A percentile compares a stretch with the other conserved stretches of the same genome.
Conservation (phyloP, 257 asterid species). For the Solanum pimpinellifolium region DNA sequence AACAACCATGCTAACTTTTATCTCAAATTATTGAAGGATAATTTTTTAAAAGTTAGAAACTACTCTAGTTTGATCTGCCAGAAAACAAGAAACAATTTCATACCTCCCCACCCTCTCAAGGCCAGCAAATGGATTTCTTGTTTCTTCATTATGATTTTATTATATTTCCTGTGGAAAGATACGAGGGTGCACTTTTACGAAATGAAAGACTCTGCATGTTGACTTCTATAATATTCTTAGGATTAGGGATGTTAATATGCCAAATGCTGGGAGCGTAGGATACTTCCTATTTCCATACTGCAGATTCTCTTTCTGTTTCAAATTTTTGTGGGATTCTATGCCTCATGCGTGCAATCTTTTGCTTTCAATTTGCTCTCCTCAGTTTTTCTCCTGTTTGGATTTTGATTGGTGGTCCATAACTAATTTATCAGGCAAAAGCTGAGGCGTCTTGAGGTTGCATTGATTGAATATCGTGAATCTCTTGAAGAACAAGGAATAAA, state of each 20-base stretch:
- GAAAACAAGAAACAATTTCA: background rate
- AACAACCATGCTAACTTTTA: background rate
- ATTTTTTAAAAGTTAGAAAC: background rate
- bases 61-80: background rate
- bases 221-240: background rate
- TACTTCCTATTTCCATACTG: background rate
- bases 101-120: background rate
- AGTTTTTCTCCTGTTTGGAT: background rate
- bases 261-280: background rate
- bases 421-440: conserved; percentile 53
- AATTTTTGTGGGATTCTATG: background rate
- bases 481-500: conserved; percentile 75
- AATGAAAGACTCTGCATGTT: background rate
- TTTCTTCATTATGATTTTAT: background rate
- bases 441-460: conserved; percentile 81
- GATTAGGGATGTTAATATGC: background rate
- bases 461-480: conserved; percentile 86
- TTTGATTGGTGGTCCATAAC: conserved; percentile 2
- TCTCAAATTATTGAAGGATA: background rate
- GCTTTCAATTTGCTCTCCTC: background rate
- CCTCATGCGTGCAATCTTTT: background rate
- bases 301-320: background rate
- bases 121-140: background rate
- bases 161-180: background rate
- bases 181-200: background rate